These are phyloP conservation scores for Taiozyma sp. DNA, from an alignment of 1,139 yeast species.

Conservation along the genomic window DNA sequence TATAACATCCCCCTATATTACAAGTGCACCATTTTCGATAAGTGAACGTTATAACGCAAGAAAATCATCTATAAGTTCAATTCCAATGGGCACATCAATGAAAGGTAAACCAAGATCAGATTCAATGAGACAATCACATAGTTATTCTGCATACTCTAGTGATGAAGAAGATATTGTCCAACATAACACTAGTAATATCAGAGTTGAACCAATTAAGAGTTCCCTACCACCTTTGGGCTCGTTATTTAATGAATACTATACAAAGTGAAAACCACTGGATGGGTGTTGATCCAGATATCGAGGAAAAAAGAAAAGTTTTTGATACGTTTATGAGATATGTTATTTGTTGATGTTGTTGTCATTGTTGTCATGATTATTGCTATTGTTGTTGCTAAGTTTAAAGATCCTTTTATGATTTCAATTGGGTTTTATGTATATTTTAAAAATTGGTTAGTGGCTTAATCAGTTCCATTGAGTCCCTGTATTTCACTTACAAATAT, in stretches of 20 bases:
- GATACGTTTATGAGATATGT: background rate
- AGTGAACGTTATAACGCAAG: constrained; percentile 11
- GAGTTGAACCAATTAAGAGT: constrained; percentile 10
- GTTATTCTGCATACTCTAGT: constrained; percentile 1
- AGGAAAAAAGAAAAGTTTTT: background rate
- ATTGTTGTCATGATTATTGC: background rate
- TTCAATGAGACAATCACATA: constrained; percentile 6
- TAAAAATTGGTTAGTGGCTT: no score
- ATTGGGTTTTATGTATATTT: background rate
- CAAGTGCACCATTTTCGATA: constrained; percentile 7
- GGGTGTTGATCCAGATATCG: background rate
- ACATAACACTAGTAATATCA: constrained; percentile 10
- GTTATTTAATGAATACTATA: constrained; percentile 11
- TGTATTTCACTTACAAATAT: no score
- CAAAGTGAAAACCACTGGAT: constrained; percentile 2
- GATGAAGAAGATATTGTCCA: constrained; percentile 12
- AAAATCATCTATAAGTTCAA: constrained; percentile 9
- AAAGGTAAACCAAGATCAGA: constrained; percentile 9
- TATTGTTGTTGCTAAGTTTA: background rate
- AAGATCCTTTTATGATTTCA: background rate
- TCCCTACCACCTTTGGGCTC: constrained; percentile 5
- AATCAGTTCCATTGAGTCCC: no score
- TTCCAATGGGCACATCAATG: background rate
- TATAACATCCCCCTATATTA: constrained; percentile 9
- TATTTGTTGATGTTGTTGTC: background rate